Evolutionary conservation across 257 asterid genomes (phyloP).

Genomic region (Misopates orontium): DNA sequence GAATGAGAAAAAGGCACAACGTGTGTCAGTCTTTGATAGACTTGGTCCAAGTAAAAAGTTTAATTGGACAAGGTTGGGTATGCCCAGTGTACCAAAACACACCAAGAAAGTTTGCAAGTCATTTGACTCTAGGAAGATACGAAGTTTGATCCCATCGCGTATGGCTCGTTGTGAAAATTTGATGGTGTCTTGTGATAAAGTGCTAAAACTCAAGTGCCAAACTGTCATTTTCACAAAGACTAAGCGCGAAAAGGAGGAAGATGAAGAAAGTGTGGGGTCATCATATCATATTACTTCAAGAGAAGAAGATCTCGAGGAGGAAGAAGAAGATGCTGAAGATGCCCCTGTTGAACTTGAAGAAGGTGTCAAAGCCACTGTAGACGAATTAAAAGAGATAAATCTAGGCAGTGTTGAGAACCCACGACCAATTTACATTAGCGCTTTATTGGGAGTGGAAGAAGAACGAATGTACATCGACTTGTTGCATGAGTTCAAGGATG

Average conservation of each 20-base stretch:
- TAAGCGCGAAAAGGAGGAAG: background rate
- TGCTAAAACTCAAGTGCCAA: background rate
- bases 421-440: background rate
- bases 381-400: background rate
- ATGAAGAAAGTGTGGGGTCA: background rate
- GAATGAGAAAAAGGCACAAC: too few species aligned
- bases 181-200: background rate
- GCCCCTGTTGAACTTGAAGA: constrained; percentile 2
- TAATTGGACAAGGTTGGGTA: background rate
- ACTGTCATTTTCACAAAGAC: background rate
- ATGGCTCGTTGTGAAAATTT: background rate
- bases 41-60: too few species aligned
- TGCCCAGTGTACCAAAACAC: background rate
- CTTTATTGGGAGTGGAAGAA: background rate
- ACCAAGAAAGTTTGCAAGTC: background rate
- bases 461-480: background rate
- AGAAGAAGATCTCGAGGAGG: background rate
- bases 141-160: background rate
- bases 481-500: background rate
- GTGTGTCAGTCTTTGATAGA: too few species aligned
- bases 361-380: background rate
- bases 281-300: background rate
- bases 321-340: background rate
- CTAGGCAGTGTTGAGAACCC: background rate
- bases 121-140: background rate